Base-by-base conservation (phyloP, 2,329 filamentous ascomycete genomes). In the Fusarium nisikadoi region DNA sequence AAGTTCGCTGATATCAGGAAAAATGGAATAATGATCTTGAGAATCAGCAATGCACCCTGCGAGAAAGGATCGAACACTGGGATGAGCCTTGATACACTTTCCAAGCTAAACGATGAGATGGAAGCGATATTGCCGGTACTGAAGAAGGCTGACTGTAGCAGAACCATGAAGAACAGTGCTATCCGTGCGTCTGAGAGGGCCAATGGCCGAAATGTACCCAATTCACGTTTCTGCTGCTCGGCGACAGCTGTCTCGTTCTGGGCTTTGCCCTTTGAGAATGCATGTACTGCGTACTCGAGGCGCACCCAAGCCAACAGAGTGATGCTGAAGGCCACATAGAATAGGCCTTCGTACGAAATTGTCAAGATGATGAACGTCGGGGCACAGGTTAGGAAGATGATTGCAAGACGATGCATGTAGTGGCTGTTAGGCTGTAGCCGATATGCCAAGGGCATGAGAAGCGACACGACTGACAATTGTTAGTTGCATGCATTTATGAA, bases 131-230 rank as follows among this genome's bases (percentile, higher is more conserved):
- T 99, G 71, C 96, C 96, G 0, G 95, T 98, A 83, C 92, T 94
- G 87, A 98, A 99, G 83, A 99, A 99, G 56, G 93, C 96, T 6
- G 95, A 95, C 82, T 99, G 96, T 10, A 99, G 88, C 42, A 99
- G 89, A 74, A 94, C 94, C 81, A 99, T 92, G 86, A 98, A 98
- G 86, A 98, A 98, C 11, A 99, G 88, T 3, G 94, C 92, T 39
- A 97, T 92, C 41, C 97, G 93, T 8, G 92, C 90, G 80, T 99
- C 96, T n/a, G 92, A 88, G 10, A 98, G 86, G 4, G 88, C 90
- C 53, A 98, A 87, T 2, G 92, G 86, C 45, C 95, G 92, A 83
- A 84, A 86, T 45, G 55, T 74, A 71, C 42, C 71, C 54, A 31
- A 38, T 66, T 59, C 72, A 64, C 25, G 56, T 39, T n/a, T 66